Evolutionary conservation across 1,284 basidiomycete species (phyloP), one percentile per base, ranked within the genome.

Genomic region (Sparassis latifolia): DNA sequence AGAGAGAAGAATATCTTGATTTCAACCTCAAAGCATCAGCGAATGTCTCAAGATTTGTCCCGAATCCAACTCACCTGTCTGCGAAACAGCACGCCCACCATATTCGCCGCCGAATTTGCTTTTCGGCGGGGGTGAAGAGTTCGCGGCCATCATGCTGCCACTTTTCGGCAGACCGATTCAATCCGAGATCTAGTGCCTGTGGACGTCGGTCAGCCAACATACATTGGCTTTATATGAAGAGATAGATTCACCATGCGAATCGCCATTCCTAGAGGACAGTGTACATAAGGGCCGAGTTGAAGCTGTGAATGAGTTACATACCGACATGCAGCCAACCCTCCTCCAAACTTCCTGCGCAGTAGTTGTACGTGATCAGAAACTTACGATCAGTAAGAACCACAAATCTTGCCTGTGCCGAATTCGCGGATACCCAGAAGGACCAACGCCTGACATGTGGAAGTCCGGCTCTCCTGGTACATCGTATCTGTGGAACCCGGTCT

Each of bases 241-340:
- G 10, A 39, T 20, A 20, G 20, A 39, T 68, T 33, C 56, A 86
- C 86, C 85, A 89, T 89, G 42, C 86, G 75, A 48, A 84, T 79
- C 28, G 80, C 87, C 81, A 88, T 85, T 39, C 85, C 87, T 84
- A 58, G 12, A 39, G 44, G 29, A 37, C 38, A 4, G 27, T 12
- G 10, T 20, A 20, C 20, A 20, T 20, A 20, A 20, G 20, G 20
- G 20, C 20, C 20, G 20, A 20, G 20, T 20, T 20, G 20, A 20
- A 20, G 20, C 20, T 20, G 20, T 20, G 20, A 20, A 20, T 20
- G 20, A 20, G 20, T 20, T 20, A 63, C 74, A 51, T 55, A 86
- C 86, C 88, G 52, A 86, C 79, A 60, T 84, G 89, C 44, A 89
- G 72, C 89, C 89, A 93, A 1, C 85, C 86, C 60, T 86, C 84